phyloP scores from a whole-genome alignment of 441 rosid species.

The Biscutella auriculata region DNA sequence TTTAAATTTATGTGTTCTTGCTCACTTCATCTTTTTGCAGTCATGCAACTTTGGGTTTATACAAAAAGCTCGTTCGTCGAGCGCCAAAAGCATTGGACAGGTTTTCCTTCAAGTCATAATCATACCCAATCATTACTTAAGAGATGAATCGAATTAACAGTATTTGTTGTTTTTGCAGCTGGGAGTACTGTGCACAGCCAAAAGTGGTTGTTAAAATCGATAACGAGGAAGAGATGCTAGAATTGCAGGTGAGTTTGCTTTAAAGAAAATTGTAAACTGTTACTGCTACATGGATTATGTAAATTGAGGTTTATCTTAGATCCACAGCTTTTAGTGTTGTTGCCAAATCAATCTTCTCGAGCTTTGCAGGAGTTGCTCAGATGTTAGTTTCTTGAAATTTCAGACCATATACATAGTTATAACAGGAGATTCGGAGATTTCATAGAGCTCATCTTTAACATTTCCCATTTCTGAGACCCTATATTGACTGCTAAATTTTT shows the following conservation, averaged over 20 bases:
- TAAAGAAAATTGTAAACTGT: background rate
- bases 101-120: conserved; percentile 22
- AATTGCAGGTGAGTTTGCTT: conserved; percentile 66
- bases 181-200: conserved; percentile 94
- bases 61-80: conserved; percentile 61
- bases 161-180: conserved; percentile 34
- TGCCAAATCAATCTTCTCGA: conserved; percentile 1
- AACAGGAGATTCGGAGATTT: background rate
- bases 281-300: background rate
- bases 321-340: conserved; percentile 5
- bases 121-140: background rate
- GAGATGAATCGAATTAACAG: background rate
- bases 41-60: conserved; percentile 93
- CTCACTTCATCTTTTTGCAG: conserved; percentile 25
- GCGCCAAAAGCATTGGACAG: conserved; percentile 80
- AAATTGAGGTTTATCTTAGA: background rate
- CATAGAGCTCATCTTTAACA: background rate
- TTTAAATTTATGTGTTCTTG: too few relatives aligned
- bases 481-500: conserved; percentile 15
- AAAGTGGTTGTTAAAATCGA: conserved; percentile 93
- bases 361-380: conserved; percentile 2
- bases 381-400: conserved; percentile 5
- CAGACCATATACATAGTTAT: background rate
- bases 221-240: conserved; percentile 78
- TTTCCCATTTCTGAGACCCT: background rate